Percentiles rank a stretch among this genome's conserved stretches.
phyloP scores from a whole-genome alignment of 805 yeast species.

The Lipomyces sp. region DNA sequence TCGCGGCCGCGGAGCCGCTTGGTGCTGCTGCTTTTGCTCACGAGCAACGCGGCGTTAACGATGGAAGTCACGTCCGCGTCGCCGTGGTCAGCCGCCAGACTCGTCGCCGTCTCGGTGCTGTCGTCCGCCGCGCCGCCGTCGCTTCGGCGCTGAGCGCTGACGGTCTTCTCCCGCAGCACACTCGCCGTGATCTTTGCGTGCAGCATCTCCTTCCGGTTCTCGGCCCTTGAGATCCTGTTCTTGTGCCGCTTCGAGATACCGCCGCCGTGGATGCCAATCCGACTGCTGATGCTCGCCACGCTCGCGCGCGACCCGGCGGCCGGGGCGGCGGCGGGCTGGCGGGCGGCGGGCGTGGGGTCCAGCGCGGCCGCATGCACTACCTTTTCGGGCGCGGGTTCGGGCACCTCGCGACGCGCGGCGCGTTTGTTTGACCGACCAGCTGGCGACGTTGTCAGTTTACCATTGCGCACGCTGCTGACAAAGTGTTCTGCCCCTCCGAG shows the following conservation, averaged over 20 bases:
- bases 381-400: slow-evolving; percentile 9
- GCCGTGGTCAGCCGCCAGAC: too few species aligned
- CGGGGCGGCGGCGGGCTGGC: neutral
- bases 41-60: neutral
- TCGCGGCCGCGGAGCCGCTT: slow-evolving; percentile 2
- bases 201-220: slow-evolving; percentile 5
- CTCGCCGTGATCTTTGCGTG: neutral
- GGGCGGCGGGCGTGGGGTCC: neutral
- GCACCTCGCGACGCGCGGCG: slow-evolving; percentile 23
- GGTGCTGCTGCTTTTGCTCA: slow-evolving; percentile 5
- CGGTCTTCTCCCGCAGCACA: slow-evolving; percentile 6
- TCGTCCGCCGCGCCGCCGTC: too few species aligned
- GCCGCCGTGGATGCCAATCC: neutral
- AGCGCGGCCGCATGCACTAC: slow-evolving; percentile 15
- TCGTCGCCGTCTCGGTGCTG: slow-evolving; percentile 4
- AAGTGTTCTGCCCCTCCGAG: too few species aligned
- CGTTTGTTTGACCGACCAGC: slow-evolving; percentile 19
- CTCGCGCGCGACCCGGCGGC: neutral
- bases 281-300: slow-evolving; percentile 1
- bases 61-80: too few species aligned
- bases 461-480: too few species aligned
- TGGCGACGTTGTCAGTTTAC: neutral
- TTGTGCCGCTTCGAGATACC: slow-evolving; percentile 6
- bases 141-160: slow-evolving; percentile 22
- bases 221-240: slow-evolving; percentile 5